Evolutionary conservation across 257 asterid species (phyloP), one percentile per base, ranked within the genome.

Genomic region (Nyctanthes arbortristis): DNA sequence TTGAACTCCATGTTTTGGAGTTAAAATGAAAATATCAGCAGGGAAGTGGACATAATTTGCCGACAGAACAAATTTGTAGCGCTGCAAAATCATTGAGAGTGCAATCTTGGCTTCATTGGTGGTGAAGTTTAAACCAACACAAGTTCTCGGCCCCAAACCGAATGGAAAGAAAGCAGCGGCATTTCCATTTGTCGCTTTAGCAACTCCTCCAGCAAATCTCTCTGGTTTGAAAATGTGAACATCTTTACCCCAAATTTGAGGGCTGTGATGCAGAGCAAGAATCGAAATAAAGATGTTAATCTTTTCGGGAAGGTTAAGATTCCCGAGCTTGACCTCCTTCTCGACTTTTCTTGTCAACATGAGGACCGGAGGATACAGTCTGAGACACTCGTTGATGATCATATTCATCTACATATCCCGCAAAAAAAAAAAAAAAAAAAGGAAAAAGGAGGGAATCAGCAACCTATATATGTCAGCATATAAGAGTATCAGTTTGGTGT

Each of bases 321-420:
- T 67, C 22, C 88, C 86, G 25, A 87, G 60, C 37, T 49, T 73
- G 65, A 28, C n/a, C n/a, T n/a, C n/a, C n/a, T n/a, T n/a, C n/a
- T n/a, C n/a, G n/a, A n/a, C n/a, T n/a, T n/a, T n/a, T n/a, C n/a
- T n/a, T n/a, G n/a, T n/a, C n/a, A n/a, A n/a, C n/a, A n/a, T n/a
- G n/a, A n/a, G n/a, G n/a, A 28, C 85, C 0, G 91, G 89, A 57
- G 91, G 86, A 63, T 85, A 87, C 6, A 87, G 70, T 72, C 91
- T 70, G 18, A 87, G 77, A 59, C 81, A 77, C 78, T 87, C 90
- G 34, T 84, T 87, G 65, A 87, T 74, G 30, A 87, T 82, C 93
- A 87, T 79, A 78, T 79, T 84, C 82, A 80, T 75, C 93, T 82
- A 56, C 76, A 77, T 34, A 4, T n/a, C n/a, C n/a, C n/a, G n/a